These are phyloP conservation scores for Rhododendron henanense DNA, from an alignment of 148 eudicot species.

Conservation along the genomic window DNA sequence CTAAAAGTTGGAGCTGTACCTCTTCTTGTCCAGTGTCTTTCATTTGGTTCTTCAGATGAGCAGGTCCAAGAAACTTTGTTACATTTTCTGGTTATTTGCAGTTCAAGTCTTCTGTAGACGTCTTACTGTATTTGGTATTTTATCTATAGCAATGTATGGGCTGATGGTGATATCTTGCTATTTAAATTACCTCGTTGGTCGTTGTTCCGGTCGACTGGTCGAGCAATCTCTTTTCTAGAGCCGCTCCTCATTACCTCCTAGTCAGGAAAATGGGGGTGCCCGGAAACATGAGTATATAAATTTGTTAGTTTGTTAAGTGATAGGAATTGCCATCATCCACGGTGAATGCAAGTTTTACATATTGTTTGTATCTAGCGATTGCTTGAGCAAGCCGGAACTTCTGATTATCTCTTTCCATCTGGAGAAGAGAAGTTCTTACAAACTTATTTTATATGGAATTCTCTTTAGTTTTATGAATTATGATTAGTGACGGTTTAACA, in stretches of 20 bases:
- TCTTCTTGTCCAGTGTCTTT: slow-evolving; percentile 76
- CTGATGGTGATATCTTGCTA: background rate
- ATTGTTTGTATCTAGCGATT: background rate
- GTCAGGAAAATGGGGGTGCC: background rate
- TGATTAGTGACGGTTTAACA: background rate
- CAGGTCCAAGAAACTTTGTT: slow-evolving; percentile 49
- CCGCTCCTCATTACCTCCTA: background rate
- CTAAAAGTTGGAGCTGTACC: slow-evolving; percentile 74
- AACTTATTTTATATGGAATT: background rate
- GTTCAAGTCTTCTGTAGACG: background rate
- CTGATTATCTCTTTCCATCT: background rate
- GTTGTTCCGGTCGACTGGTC: background rate
- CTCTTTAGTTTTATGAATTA: background rate
- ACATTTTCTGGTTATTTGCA: background rate
- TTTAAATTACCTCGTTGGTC: background rate
- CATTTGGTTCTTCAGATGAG: slow-evolving; percentile 92
- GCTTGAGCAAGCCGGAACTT: background rate
- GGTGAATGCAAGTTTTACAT: background rate
- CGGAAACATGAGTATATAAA: background rate
- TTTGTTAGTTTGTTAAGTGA: background rate
- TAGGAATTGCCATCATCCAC: background rate
- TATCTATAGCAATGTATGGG: background rate
- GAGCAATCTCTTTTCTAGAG: background rate
- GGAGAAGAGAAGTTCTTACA: background rate
- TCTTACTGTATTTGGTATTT: background rate